Evolutionary conservation across 2,329 filamentous ascomycete genomes (phyloP).

Genomic region (Pseudocercospora macadamiae): DNA sequence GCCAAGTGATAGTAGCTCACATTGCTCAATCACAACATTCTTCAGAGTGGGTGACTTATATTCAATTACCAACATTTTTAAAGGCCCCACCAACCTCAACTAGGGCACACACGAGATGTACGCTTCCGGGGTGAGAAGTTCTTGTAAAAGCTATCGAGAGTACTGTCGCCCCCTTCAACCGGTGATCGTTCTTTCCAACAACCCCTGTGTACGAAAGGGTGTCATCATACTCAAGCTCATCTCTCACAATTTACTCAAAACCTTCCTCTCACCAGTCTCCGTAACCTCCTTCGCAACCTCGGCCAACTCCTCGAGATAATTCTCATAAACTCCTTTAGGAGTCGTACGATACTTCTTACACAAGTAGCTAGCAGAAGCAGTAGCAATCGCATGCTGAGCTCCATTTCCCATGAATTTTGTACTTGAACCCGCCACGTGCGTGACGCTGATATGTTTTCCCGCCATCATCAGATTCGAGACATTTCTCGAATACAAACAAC

Average conservation of each 20-base stretch:
- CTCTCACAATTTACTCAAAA: neutral
- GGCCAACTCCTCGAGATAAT: neutral
- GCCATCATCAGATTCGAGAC: neutral
- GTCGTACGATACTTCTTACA: neutral
- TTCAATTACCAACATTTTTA: no score
- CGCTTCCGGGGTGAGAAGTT: no score
- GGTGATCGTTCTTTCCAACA: no score
- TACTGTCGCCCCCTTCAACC: no score
- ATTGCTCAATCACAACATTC: no score
- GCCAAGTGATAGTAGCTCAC: no score
- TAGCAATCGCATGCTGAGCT: slow-evolving; percentile 3
- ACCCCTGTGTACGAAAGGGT: no score
- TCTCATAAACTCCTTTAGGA: neutral
- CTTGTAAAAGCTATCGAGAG: no score
- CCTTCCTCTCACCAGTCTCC: neutral
- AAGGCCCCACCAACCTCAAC: no score
- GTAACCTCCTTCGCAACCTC: neutral
- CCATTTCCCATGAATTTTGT: neutral
- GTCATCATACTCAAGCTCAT: no score
- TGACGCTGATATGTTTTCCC: neutral
- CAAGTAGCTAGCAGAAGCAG: neutral
- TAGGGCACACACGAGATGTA: no score
- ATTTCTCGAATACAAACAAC: slow-evolving; percentile 2
- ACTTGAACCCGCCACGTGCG: neutral
- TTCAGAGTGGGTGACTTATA: no score